Base-by-base conservation (phyloP, 495 filamentous ascomycete genomes). In the Rhypophila decipiens region DNA sequence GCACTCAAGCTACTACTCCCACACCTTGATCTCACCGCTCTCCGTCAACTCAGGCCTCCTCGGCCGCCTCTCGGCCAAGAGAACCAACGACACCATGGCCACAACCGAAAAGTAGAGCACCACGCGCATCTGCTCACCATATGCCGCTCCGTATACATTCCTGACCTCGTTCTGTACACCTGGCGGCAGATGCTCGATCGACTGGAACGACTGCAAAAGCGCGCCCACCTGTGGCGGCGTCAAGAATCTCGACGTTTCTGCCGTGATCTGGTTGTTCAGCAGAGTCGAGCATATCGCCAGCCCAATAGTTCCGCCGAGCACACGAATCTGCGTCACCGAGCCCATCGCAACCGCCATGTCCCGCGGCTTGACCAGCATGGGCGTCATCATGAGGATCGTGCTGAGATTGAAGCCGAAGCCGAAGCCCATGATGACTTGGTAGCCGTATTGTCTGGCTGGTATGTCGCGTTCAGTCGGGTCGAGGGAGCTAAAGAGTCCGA, bases 41-140 rank as follows among this genome's bases (percentile, higher is more conserved):
- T 44, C 47, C 1, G 17, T 29, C 1, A 24, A 43, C 22, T 39
- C 17, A 10, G 44, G 12, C 10, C 21, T 24, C 10, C 47, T 39
- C 3, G 47, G 47, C 10, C 13, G 11, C 5, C 31, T 24, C 21
- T 44, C 47, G 4, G 27, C 39, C 3, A 50, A 21, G 10, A 50
- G 24, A 2, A 18, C 17, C 18, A 50, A 23, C 10, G 47, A 43
- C 15, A 50, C 19, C 5, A 50, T 10, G 11, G 39, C 17, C 8
- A 35, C 47, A 20, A 35, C n/a, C 13, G 20, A 50, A 29, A 50
- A 50, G 39, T 50, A 50, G n/a, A 50, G 29, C 47, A 50, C 44
- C 8, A 24, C 31, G n/a, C 47, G n/a, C 47, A 50, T 55, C 39
- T 55, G 42, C 27, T 42, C 19, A 17, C 24, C 39, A 24, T 51